phyloP scores from a whole-genome alignment of 2,329 filamentous ascomycete species.

The Colletotrichum agaves region DNA sequence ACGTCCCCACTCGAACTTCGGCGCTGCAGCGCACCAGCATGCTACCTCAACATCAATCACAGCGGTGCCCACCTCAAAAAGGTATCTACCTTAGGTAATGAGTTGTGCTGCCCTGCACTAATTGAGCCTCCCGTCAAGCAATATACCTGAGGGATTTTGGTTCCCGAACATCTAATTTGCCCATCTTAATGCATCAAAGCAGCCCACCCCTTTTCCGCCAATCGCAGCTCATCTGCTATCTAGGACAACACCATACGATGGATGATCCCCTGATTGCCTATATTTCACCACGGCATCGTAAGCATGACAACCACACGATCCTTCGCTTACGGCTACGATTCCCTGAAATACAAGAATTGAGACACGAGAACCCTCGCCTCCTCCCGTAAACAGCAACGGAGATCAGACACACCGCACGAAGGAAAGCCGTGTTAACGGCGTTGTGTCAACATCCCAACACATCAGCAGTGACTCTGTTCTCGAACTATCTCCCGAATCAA shows the following conservation, averaged over 20 bases:
- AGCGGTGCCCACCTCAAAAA: too few relatives aligned
- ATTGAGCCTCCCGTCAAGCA: neutral
- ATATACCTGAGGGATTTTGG: constrained; percentile 16
- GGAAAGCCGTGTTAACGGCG: neutral
- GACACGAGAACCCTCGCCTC: too few relatives aligned
- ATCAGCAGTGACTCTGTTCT: neutral
- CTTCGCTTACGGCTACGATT: too few relatives aligned
- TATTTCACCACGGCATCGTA: neutral
- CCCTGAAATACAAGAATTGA: too few relatives aligned
- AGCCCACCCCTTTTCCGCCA: constrained; percentile 2
- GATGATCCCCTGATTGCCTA: neutral
- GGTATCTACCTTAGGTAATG: too few relatives aligned
- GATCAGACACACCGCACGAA: neutral
- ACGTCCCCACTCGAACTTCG: constrained; percentile 25
- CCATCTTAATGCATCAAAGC: constrained; percentile 29
- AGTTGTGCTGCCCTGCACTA: too few relatives aligned
- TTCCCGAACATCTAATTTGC: constrained; percentile 28
- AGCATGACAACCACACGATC: too few relatives aligned
- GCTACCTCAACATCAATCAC: neutral
- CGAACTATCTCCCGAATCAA: neutral
- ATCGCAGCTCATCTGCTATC: neutral
- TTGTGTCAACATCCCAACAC: neutral
- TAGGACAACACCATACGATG: constrained; percentile 1
- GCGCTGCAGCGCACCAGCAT: constrained; percentile 19
- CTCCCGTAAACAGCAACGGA: neutral